Evolutionary conservation across 768 basidiomycete species (phyloP).

Genomic region (Rubroboletus satanas): DNA sequence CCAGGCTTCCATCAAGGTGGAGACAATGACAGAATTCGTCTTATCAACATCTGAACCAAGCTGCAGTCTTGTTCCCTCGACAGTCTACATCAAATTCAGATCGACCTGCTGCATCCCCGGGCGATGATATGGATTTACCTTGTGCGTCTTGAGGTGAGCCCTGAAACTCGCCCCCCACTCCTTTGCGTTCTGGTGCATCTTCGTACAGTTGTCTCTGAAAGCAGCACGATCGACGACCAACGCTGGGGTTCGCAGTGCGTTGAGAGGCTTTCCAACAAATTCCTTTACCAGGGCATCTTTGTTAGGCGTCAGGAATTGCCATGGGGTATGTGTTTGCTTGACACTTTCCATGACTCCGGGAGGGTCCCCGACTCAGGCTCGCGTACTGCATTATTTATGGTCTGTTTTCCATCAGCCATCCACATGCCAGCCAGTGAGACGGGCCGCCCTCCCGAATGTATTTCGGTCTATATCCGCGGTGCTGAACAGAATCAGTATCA

Average conservation of each 20-base stretch:
- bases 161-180: slow-evolving; percentile 70
- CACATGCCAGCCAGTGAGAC: background rate
- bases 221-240: slow-evolving; percentile 69
- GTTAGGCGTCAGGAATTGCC: slow-evolving; percentile 38
- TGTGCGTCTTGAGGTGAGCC: slow-evolving; percentile 84
- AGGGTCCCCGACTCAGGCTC: background rate
- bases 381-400: slow-evolving; percentile 1
- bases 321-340: slow-evolving; percentile 47
- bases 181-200: slow-evolving; percentile 64
- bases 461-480: background rate
- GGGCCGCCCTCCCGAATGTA: slow-evolving; percentile 3
- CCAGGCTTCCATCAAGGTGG: slow-evolving; percentile 84
- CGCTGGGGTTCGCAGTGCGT: slow-evolving; percentile 68
- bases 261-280: slow-evolving; percentile 56
- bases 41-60: slow-evolving; percentile 50
- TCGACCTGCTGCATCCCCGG: background rate
- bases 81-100: slow-evolving; percentile 45
- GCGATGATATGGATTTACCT: slow-evolving; percentile 39
- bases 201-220: slow-evolving; percentile 70
- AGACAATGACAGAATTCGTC: slow-evolving; percentile 67
- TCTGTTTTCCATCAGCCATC: background rate
- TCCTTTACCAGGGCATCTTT: slow-evolving; percentile 49
- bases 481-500: background rate
- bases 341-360: slow-evolving; percentile 19
- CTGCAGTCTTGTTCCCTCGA: slow-evolving; percentile 71